phyloP scores from a whole-genome alignment of 148 eudicot genomes.

The Amaranthus cruentus region DNA sequence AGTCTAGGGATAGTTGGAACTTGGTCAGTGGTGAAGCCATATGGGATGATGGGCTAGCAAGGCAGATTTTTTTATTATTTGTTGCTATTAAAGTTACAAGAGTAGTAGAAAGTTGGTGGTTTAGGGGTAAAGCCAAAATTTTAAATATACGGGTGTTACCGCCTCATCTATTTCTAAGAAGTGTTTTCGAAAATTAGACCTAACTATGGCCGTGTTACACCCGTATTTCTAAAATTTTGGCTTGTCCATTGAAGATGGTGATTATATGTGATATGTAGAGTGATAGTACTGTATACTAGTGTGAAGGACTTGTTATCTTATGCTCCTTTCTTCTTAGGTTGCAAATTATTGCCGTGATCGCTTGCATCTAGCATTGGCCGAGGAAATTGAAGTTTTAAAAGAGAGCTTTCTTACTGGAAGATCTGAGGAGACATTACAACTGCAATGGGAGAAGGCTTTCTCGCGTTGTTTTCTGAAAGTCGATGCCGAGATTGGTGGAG shows the following conservation, averaged over 20 bases:
- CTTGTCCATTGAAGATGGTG: too few species aligned
- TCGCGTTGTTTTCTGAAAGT: slow-evolving; percentile 44
- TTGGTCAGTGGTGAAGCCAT: too few species aligned
- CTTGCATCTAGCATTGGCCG: slow-evolving; percentile 40
- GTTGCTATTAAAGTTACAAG: too few species aligned
- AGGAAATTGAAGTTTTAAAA: slow-evolving; percentile 43
- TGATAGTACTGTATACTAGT: background rate
- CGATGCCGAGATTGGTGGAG: slow-evolving; percentile 49
- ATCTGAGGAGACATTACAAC: slow-evolving; percentile 25
- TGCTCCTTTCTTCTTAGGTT: slow-evolving; percentile 34
- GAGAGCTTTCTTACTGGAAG: slow-evolving; percentile 18
- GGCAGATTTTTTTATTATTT: too few species aligned
- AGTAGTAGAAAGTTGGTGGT: too few species aligned
- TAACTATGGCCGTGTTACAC: too few species aligned
- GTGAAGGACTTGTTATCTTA: background rate
- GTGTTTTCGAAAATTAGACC: too few species aligned
- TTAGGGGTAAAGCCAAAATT: too few species aligned
- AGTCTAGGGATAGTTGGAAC: background rate
- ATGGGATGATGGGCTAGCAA: too few species aligned
- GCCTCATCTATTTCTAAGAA: too few species aligned
- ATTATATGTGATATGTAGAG: background rate
- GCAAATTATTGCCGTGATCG: slow-evolving; percentile 56
- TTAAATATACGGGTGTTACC: too few species aligned
- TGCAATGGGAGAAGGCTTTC: slow-evolving; percentile 42
- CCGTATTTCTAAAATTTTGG: too few species aligned